Evolutionary conservation across 169 alveolate genomes (phyloP), one percentile per base, ranked within the genome.

Genomic region (Plasmodium ovale): DNA sequence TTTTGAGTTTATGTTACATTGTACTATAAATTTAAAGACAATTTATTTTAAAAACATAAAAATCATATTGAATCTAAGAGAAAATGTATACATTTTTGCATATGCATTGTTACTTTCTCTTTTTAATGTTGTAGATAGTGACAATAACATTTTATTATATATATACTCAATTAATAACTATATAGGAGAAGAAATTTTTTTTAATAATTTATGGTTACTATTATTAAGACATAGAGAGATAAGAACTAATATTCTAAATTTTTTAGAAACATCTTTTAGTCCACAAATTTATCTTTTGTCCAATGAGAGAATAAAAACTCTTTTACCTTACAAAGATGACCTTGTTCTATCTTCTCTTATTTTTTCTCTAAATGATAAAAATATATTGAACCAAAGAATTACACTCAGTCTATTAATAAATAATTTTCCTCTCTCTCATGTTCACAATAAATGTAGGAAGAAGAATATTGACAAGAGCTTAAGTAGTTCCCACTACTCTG

Each of bases 1-100:
- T 9, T 95, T 97, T 62, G 98, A 98, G 39, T 97, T 97, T 94
- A 96, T 97, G 92, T 77, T 94, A 19, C 95, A 95, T 88, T 94
- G 97, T 67, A 94, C 98, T 7, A 88, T 96, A 0, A 96, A 96
- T 84, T 95, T 96, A 71, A 94, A 94, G 68, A 97, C 97, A 16
- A 88, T 95, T 31, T 97, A 82, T 96, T 92, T 93, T 97, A 67
- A 94, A 94, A 68, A 82, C 95, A 70, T 95, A 94, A 60, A 96
- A 94, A 47, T 91, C 87, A 67, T 97, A 82, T 74, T 96, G 90
- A 92, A 89, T 95, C 68, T 97, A 97, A 31, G 92, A 94, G 87
- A 97, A 97, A 64, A 93, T 92, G 74, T 88, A 73, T 16, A 90
- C 92, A 77, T 87, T 70, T 53, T 97, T 95, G 79, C 96, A 95